A percentile compares a stretch with the other conserved stretches of the same genome.
Conservation (phyloP, 768 basidiomycete species). For the Pisolithus marmoratus region DNA sequence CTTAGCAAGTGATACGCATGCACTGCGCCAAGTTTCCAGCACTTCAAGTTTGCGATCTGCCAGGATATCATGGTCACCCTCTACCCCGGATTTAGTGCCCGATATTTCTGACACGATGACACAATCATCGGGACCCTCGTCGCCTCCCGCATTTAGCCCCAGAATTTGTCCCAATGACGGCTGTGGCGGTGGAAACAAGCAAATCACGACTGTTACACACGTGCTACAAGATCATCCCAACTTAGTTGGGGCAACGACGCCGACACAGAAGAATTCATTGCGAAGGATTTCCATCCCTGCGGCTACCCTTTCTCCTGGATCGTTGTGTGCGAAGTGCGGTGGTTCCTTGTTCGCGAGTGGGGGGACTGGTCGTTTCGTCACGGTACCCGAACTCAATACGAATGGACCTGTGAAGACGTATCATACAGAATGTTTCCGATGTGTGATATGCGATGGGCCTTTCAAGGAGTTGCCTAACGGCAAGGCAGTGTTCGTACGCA, state of each 20-base stretch:
- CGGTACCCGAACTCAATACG: conserved; percentile 49
- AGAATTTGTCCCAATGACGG: conserved; percentile 13
- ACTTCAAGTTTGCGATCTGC: conserved; percentile 23
- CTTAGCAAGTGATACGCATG: conserved; percentile 19
- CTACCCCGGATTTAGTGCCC: conserved; percentile 54
- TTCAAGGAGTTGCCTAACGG: conserved; percentile 61
- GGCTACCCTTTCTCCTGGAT: conserved; percentile 32
- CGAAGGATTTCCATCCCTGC: conserved; percentile 23
- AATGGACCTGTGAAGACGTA: conserved; percentile 50
- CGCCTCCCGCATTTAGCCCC: conserved; percentile 39
- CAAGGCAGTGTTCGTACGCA: conserved; percentile 66
- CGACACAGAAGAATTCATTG: conserved; percentile 21
- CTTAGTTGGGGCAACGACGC: conserved; percentile 22
- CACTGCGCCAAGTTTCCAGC: conserved; percentile 22
- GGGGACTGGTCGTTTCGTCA: conserved; percentile 63
- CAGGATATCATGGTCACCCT: conserved; percentile 32
- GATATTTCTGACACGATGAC: conserved; percentile 58
- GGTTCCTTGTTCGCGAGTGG: conserved; percentile 51
- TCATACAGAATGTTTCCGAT: conserved; percentile 74
- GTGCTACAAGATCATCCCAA: conserved; percentile 6
- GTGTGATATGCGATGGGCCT: conserved; percentile 53
- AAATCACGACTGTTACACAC: conserved; percentile 2
- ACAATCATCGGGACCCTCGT: conserved; percentile 49
- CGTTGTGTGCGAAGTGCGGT: conserved; percentile 56
- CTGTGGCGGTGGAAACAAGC: conserved; percentile 7